A percentile compares a stretch with the other conserved stretches of the same genome.
These are phyloP conservation scores for Alternaria sp. DNA, from an alignment of 2,329 filamentous ascomycete species.

Conservation along the genomic window DNA sequence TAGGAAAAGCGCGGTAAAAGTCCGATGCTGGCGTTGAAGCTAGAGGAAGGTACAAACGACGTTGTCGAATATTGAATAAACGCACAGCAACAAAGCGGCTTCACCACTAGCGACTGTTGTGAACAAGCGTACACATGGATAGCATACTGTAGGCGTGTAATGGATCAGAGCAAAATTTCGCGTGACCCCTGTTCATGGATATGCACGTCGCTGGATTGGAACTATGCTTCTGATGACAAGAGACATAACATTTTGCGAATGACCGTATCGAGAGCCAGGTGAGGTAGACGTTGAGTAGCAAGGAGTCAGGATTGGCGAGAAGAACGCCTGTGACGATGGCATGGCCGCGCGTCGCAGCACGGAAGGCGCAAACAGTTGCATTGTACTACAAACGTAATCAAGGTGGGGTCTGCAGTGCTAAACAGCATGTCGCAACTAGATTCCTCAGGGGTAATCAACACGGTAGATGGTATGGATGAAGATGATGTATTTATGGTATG, in stretches of 20 bases:
- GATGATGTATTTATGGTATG: background rate
- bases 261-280: too few relatives aligned
- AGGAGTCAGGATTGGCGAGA: background rate
- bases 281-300: too few relatives aligned
- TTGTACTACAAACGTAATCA: too few relatives aligned
- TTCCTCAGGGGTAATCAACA: too few relatives aligned
- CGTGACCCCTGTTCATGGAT: background rate
- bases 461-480: background rate
- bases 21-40: background rate
- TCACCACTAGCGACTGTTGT: rapidly evolving
- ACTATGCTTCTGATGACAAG: background rate
- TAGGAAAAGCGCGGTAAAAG: background rate
- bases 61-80: background rate
- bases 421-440: too few relatives aligned
- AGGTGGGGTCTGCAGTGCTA: too few relatives aligned
- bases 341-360: rapidly evolving
- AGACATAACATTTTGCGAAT: background rate
- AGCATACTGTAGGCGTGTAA: background rate
- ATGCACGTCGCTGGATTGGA: rapidly evolving
- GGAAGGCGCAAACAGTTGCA: background rate
- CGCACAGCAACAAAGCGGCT: background rate
- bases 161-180: rapidly evolving
- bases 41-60: background rate
- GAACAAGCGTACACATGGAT: rapidly evolving
- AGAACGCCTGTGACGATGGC: background rate